Percentiles rank a stretch among this genome's conserved stretches.
Conservation (phyloP, 257 asterid genomes). For the Plantago ovata region DNA sequence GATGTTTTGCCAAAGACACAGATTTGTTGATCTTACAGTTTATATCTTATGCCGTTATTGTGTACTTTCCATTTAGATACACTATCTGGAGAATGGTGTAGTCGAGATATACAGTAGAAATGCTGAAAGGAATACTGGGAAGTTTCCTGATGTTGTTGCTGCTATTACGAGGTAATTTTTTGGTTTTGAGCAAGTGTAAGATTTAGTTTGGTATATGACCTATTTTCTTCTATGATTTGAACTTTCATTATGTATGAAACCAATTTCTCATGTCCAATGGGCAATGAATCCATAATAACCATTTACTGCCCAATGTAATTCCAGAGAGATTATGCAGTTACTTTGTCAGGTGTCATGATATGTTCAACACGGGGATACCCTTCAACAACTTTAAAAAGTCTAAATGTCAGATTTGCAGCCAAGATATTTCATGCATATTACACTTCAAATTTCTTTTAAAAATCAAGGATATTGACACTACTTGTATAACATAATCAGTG, state of each 20-base stretch:
- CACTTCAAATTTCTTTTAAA: too few species aligned
- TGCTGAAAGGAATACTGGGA: constrained; percentile 91
- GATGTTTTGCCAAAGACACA: constrained; percentile 15
- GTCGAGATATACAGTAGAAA: constrained; percentile 98
- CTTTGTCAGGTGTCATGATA: constrained; percentile 2
- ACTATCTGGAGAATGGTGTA: constrained; percentile 74
- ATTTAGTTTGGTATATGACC: background rate
- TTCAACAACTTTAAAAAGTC: too few species aligned
- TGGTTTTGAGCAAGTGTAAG: background rate
- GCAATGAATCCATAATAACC: background rate
- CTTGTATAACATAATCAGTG: too few species aligned
- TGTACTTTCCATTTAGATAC: constrained; percentile 52
- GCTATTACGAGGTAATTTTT: constrained; percentile 65
- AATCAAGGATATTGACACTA: too few species aligned
- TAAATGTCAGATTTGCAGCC: too few species aligned
- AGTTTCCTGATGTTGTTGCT: constrained; percentile 87
- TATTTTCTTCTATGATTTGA: constrained; percentile 11
- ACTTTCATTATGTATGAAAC: background rate
- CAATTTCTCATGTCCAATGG: background rate
- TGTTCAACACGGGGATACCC: too few species aligned
- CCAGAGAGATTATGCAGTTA: background rate
- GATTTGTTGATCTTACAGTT: constrained; percentile 14
- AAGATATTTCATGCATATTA: too few species aligned
- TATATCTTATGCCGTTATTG: constrained; percentile 10
- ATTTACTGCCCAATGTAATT: constrained; percentile 5